Conservation (phyloP, 2,329 filamentous ascomycete genomes). For the Talaromyces piceae region DNA sequence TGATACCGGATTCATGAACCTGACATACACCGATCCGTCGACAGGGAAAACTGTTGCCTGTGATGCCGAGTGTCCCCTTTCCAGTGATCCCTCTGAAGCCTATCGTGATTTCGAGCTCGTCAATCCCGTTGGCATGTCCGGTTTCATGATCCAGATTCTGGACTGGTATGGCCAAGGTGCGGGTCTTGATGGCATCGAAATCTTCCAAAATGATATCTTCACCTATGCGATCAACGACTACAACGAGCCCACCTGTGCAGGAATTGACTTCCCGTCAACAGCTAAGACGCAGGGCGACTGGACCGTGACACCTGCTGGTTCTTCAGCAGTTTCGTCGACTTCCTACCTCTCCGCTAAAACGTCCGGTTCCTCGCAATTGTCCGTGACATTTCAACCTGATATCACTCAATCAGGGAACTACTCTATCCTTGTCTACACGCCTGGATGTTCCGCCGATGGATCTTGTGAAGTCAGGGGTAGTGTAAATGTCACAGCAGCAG, state of each 20-base stretch:
- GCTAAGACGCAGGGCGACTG: constrained; percentile 68
- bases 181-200: constrained; percentile 75
- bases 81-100: constrained; percentile 54
- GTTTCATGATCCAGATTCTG: constrained; percentile 76
- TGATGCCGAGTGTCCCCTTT: constrained; percentile 78
- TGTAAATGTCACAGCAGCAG: constrained; percentile 70
- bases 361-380: constrained; percentile 50
- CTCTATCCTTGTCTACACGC: constrained; percentile 82
- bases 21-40: constrained; percentile 75
- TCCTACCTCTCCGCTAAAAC: constrained; percentile 69
- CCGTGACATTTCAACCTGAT: constrained; percentile 65
- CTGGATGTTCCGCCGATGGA: constrained; percentile 74
- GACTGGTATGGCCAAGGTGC: constrained; percentile 81
- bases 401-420: constrained; percentile 88
- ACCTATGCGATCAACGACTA: constrained; percentile 78
- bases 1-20: constrained; percentile 87
- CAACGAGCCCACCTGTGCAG: constrained; percentile 78
- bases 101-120: constrained; percentile 92
- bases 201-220: constrained; percentile 75
- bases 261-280: constrained; percentile 55
- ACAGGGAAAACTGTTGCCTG: constrained; percentile 64
- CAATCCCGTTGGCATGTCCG: constrained; percentile 78
- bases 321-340: constrained; percentile 51
- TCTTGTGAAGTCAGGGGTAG: constrained; percentile 70
- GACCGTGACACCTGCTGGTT: constrained; percentile 52